These are phyloP conservation scores for Ustilago sp. DNA, from an alignment of 1,284 basidiomycete species.

Conservation along the genomic window DNA sequence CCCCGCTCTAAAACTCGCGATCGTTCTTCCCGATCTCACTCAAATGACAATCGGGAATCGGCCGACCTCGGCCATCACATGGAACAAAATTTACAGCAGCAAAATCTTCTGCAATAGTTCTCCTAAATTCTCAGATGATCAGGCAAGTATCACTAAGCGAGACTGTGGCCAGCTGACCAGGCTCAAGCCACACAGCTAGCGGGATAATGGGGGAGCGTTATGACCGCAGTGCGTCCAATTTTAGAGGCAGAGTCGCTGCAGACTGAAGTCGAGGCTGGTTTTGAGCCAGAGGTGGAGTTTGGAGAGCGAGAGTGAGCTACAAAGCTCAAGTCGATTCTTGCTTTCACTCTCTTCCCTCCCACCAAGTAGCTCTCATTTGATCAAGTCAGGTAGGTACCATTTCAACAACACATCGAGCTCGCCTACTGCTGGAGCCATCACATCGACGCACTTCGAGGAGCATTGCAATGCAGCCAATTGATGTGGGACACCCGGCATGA, in stretches of 20 bases:
- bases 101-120: background rate
- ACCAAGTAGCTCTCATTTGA: slow-evolving; percentile 59
- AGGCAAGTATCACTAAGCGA: slow-evolving; percentile 4
- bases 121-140: background rate
- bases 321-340: slow-evolving; percentile 27
- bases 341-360: slow-evolving; percentile 38
- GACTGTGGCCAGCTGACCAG: slow-evolving; percentile 20
- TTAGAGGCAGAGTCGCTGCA: background rate
- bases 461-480: slow-evolving; percentile 3
- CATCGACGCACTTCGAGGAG: slow-evolving; percentile 5
- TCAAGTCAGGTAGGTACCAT: slow-evolving; percentile 49
- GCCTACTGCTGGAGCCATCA: slow-evolving; percentile 19
- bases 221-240: slow-evolving; percentile 32
- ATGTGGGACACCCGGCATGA: slow-evolving; percentile 12
- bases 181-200: slow-evolving; percentile 4
- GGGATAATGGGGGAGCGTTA: background rate
- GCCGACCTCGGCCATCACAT: background rate
- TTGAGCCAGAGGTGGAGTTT: slow-evolving; percentile 11
- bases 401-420: slow-evolving; percentile 5
- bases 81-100: background rate
- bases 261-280: background rate
- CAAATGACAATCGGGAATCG: background rate
- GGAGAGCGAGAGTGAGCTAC: slow-evolving; percentile 34
- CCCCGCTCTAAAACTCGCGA: too few relatives aligned
- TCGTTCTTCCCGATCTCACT: too few relatives aligned